These are phyloP conservation scores for Pseudocercospora cruenta DNA, from an alignment of 2,329 filamentous ascomycete genomes.

Conservation along the genomic window DNA sequence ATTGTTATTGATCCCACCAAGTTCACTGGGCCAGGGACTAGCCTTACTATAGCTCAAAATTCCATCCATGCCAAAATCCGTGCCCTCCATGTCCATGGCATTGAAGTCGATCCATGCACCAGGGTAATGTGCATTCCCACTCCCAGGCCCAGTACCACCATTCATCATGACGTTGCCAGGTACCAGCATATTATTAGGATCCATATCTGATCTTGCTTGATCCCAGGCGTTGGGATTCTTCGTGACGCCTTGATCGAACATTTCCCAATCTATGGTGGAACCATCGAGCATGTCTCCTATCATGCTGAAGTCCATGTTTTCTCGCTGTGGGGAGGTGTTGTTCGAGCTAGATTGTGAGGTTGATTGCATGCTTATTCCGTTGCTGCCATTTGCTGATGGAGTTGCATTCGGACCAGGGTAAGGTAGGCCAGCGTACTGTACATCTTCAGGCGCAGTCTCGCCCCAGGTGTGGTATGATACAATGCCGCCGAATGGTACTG, in stretches of 20 bases:
- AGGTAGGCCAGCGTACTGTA: not conserved
- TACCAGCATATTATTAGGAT: not conserved
- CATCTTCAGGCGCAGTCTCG: conserved; percentile 18
- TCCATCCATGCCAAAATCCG: conserved; percentile 22
- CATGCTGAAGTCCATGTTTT: conserved; percentile 31
- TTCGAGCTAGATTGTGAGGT: conserved; percentile 14
- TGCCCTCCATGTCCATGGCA: conserved; percentile 22
- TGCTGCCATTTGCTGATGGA: not conserved
- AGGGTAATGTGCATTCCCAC: conserved; percentile 9
- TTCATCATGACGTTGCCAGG: conserved; percentile 22
- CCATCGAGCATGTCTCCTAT: conserved; percentile 39
- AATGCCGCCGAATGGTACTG: conserved; percentile 19
- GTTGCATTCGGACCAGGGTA: not conserved
- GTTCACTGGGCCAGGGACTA: not conserved
- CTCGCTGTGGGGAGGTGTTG: conserved; percentile 8
- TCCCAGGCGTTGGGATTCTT: conserved; percentile 13
- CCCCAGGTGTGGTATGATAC: conserved; percentile 24
- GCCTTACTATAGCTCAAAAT: not conserved
- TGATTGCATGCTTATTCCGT: not conserved
- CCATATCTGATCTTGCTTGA: not conserved
- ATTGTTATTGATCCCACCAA: not conserved
- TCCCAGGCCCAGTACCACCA: conserved; percentile 23
- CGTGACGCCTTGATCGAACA: conserved; percentile 30
- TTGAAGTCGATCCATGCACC: conserved; percentile 15
- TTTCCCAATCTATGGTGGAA: conserved; percentile 38